These are phyloP conservation scores for Botrytis paeoniae DNA, from an alignment of 2,329 filamentous ascomycete genomes.

Conservation along the genomic window DNA sequence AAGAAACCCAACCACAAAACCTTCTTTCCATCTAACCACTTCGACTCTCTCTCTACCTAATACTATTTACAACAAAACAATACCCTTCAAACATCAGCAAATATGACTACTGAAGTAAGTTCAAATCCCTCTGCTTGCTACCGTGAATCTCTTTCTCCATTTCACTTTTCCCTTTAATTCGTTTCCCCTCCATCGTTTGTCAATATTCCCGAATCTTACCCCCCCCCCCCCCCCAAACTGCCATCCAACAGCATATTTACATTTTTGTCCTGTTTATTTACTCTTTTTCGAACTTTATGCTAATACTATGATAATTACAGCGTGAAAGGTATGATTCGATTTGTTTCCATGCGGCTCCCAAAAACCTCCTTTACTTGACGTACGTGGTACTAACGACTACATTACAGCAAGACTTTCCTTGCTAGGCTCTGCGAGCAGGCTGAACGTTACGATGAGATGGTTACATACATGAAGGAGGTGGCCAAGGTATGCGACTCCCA, in stretches of 20 bases:
- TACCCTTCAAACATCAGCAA: conserved; percentile 18
- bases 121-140: conserved; percentile 17
- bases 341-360: conserved; percentile 16
- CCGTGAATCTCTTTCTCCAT: background rate
- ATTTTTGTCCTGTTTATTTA: conserved; percentile 13
- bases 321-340: conserved; percentile 37
- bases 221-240: conserved; percentile 12
- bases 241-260: conserved; percentile 26
- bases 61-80: conserved; percentile 7
- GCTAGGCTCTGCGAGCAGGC: conserved; percentile 99
- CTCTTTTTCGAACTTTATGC: conserved; percentile 23
- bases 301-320: conserved; percentile 31
- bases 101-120: conserved; percentile 41
- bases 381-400: conserved; percentile 28
- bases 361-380: conserved; percentile 16
- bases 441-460: conserved; percentile 99
- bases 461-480: conserved; percentile 99
- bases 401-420: conserved; percentile 94
- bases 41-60: conserved; percentile 23
- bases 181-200: conserved; percentile 17
- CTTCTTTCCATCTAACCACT: conserved; percentile 9
- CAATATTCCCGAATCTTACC: conserved; percentile 9
- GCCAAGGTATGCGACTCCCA: conserved; percentile 65
- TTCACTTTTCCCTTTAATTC: conserved; percentile 14
- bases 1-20: background rate